Evolutionary conservation across 2,329 filamentous ascomycete genomes (phyloP).

Genomic region (Claviceps quebecensis): DNA sequence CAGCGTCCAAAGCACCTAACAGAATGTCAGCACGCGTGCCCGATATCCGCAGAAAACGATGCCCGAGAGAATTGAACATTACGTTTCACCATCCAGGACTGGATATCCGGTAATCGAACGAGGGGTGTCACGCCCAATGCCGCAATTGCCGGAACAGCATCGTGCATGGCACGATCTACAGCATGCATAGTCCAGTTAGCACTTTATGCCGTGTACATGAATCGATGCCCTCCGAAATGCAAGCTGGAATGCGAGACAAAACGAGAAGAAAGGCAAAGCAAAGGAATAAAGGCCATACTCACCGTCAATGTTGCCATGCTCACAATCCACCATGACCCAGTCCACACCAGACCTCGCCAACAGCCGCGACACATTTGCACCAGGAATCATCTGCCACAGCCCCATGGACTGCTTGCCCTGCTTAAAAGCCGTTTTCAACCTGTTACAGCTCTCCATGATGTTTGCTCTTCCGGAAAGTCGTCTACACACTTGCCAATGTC

Average conservation of each 20-base stretch:
- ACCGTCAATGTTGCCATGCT: slow-evolving; percentile 39
- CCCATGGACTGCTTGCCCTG: slow-evolving; percentile 38
- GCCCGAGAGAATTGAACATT: slow-evolving; percentile 2
- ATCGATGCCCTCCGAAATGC: no score
- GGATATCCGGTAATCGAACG: slow-evolving; percentile 38
- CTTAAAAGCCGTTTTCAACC: slow-evolving; percentile 33
- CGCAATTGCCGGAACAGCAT: slow-evolving; percentile 37
- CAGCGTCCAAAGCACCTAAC: slow-evolving; percentile 33
- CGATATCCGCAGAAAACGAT: no score
- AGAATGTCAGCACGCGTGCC: background rate
- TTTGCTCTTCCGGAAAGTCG: background rate
- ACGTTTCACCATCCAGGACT: slow-evolving; percentile 33
- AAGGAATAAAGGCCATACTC: slow-evolving; percentile 1
- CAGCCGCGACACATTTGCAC: slow-evolving; percentile 42
- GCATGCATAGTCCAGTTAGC: background rate
- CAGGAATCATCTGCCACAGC: slow-evolving; percentile 50
- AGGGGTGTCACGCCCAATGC: slow-evolving; percentile 28
- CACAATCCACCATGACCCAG: slow-evolving; percentile 49
- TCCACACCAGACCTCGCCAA: slow-evolving; percentile 50
- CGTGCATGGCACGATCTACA: slow-evolving; percentile 36
- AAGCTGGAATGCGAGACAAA: background rate
- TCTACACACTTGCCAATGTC: background rate
- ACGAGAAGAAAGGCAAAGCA: background rate
- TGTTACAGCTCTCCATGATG: slow-evolving; percentile 31
- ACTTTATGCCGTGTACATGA: background rate